Evolutionary conservation across 257 asterid genomes (phyloP).

Genomic region (Linaria vulgaris): DNA sequence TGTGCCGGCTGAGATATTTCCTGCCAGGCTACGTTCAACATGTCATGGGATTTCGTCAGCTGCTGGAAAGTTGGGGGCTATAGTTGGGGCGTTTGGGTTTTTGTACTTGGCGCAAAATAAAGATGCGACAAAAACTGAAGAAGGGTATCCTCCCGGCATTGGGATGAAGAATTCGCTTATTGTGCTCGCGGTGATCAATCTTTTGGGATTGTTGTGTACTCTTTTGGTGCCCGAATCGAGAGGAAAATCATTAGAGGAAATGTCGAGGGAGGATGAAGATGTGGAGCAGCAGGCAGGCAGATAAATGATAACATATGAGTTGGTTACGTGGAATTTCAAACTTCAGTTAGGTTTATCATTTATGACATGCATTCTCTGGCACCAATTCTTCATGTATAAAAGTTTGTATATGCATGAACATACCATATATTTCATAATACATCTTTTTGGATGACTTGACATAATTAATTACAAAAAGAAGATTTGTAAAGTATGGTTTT

Average conservation of each 20-base stretch:
- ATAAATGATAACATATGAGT: no score
- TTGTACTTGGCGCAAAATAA: conserved; percentile 52
- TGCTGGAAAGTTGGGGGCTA: conserved; percentile 58
- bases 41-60: conserved; percentile 73
- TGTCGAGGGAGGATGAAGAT: conserved; percentile 47
- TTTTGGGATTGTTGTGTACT: conserved; percentile 44
- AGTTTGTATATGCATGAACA: no score
- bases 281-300: conserved; percentile 7
- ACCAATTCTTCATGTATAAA: no score
- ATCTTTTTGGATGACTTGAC: no score
- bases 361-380: no score
- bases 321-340: no score
- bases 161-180: conserved; percentile 53
- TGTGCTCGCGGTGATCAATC: conserved; percentile 41
- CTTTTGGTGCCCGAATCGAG: conserved; percentile 62
- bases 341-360: no score
- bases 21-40: conserved; percentile 55
- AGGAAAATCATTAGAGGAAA: conserved; percentile 57
- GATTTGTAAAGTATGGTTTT: no score
- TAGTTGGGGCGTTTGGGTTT: conserved; percentile 64
- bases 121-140: conserved; percentile 48
- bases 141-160: conserved; percentile 59
- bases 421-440: no score
- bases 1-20: conserved; percentile 69
- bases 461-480: no score